Percentiles rank a stretch among this genome's conserved stretches.
Conservation (phyloP, 345 rosid species). For the Excoecaria agallocha region DNA sequence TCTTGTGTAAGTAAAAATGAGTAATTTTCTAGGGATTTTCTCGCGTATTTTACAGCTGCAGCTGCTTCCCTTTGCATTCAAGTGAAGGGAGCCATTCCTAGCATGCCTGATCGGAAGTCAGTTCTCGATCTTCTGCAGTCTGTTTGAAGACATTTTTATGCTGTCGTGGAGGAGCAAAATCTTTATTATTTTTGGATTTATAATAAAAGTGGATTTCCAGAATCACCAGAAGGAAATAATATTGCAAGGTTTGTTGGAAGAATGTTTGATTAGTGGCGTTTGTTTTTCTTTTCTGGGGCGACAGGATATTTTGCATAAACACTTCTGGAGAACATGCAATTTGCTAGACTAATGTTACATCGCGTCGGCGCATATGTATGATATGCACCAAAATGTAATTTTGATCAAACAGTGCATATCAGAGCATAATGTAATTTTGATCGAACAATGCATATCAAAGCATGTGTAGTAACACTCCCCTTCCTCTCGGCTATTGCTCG, state of each 20-base stretch:
- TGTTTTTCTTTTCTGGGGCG: neutral
- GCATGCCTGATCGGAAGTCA: conserved; percentile 79
- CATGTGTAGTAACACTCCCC: too few species aligned
- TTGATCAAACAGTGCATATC: too few species aligned
- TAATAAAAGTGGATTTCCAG: neutral
- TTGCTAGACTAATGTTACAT: too few species aligned
- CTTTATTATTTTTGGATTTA: neutral
- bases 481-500: too few species aligned
- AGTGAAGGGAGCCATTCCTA: conserved; percentile 91
- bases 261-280: neutral
- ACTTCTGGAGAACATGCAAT: too few species aligned
- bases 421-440: too few species aligned
- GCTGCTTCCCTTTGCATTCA: conserved; percentile 96
- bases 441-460: too few species aligned
- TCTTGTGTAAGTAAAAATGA: neutral
- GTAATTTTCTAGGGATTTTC: neutral
- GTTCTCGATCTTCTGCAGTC: conserved; percentile 62
- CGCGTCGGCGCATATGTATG: too few species aligned
- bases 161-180: neutral
- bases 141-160: conserved; percentile 21
- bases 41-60: conserved; percentile 53
- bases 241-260: neutral
- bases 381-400: too few species aligned
- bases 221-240: neutral
- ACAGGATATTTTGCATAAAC: neutral